phyloP scores from a whole-genome alignment of 176 grass and related monocot genomes.

The Cenchrus americanus region DNA sequence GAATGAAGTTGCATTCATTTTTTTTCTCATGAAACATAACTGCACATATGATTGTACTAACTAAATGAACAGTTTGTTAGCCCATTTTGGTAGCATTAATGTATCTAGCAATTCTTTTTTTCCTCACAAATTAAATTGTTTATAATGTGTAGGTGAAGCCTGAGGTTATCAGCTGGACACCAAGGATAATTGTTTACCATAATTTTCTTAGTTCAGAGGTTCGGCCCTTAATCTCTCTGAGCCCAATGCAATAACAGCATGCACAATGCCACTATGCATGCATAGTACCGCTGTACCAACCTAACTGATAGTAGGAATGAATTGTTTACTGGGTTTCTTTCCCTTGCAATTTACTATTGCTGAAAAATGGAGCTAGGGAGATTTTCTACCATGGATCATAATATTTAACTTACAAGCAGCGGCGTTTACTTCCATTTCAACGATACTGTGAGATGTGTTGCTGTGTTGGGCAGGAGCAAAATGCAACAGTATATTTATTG shows the following conservation, averaged over 20 bases:
- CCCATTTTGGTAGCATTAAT: neutral
- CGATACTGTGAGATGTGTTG: neutral
- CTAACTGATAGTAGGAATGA: neutral
- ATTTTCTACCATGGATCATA: neutral
- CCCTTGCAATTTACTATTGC: neutral
- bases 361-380: neutral
- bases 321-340: neutral
- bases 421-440: neutral
- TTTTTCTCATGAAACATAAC: slow-evolving; percentile 1
- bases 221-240: neutral
- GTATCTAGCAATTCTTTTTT: neutral
- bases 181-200: slow-evolving; percentile 70
- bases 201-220: slow-evolving; percentile 82
- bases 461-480: neutral
- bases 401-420: neutral
- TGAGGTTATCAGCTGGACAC: slow-evolving; percentile 70
- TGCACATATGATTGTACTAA: neutral
- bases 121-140: slow-evolving; percentile 6
- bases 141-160: slow-evolving; percentile 63
- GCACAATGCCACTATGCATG: neutral
- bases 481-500: neutral
- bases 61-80: neutral
- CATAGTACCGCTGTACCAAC: neutral
- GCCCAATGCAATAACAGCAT: neutral
- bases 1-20: slow-evolving; percentile 1